A percentile compares a stretch with the other conserved stretches of the same genome.
phyloP scores from a whole-genome alignment of 768 basidiomycete species.

The Chiua virens region DNA sequence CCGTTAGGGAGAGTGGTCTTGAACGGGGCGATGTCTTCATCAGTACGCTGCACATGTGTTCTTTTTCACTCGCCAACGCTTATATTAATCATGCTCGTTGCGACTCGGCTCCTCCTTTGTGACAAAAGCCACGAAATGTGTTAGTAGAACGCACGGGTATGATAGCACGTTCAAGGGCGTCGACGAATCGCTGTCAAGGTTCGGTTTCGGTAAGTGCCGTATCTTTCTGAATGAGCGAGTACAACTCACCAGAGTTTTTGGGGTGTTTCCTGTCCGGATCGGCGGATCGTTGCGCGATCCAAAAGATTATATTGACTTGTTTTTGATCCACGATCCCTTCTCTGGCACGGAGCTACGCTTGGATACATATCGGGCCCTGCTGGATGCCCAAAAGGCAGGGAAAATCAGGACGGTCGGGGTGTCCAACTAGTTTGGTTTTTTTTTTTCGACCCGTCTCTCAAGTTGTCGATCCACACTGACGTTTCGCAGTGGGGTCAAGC shows the following conservation, averaged over 20 bases:
- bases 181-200: conserved; percentile 56
- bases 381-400: conserved; percentile 59
- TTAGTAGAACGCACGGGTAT: conserved; percentile 59
- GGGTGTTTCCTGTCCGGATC: too few species aligned
- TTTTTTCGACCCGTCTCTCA: neutral
- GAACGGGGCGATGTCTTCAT: conserved; percentile 65
- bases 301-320: conserved; percentile 68
- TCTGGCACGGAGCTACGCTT: conserved; percentile 64
- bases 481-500: conserved; percentile 57
- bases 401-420: conserved; percentile 77
- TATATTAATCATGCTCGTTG: conserved; percentile 5
- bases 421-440: conserved; percentile 69
- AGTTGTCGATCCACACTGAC: neutral
- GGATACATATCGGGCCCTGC: conserved; percentile 69
- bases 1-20: conserved; percentile 56
- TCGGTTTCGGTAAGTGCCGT: conserved; percentile 51
- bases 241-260: neutral
- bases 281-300: neutral
- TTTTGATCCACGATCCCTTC: conserved; percentile 73
- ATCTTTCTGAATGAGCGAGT: conserved; percentile 3
- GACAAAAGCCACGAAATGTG: conserved; percentile 62
- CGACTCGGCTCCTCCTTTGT: too few species aligned
- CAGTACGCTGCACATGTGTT: conserved; percentile 43
- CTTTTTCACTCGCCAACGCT: neutral
- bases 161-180: conserved; percentile 58